Base-by-base conservation (phyloP, 75 land plant species). In the Azolla pinnata region DNA sequence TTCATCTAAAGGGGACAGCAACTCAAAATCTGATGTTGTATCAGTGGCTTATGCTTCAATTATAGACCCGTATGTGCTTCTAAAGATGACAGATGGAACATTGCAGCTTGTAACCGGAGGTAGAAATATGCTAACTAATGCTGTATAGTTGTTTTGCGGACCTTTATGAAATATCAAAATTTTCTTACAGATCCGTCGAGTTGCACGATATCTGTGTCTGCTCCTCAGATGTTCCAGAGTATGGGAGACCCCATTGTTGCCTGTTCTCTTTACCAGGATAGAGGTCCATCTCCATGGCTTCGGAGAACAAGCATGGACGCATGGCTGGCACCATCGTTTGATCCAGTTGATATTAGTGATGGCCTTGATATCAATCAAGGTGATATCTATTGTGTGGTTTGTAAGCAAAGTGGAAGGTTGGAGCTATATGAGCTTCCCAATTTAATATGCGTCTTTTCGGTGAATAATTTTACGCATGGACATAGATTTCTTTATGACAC, bases 21-120 rank as follows among this genome's bases (percentile, higher is more conserved):
- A 62, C 31, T 31, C 72, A 20, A 62, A 33, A 57, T 62, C 78
- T 24, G 83, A 79, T 19, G 66, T 20, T 56, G 29, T 48, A 10
- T 38, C 59, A 2, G 87, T 95, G 8, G 60, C 67, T 27, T 76
- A 83, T 49, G 99, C 74, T 30, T 81, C 91, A 27, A 88, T 89
- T 67, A 85, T 82, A 54, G 99, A 95, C 77, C 99, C 99, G 24
- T 95, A 83, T 72, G 90, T 90, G 8, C 50, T 90, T 27, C 56
- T 95, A n/a, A 70, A 53, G 66, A 89, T 95, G 96, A 61, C 70
- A 57, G 88, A 95, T 86, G 99, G 99, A 51, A 81, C 74, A 54
- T 62, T 83, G 60, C 99, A 80, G 63, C 87, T 95, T 23, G 81
- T 89, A 68, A 75, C 82, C 59, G 99, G 99, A 81, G 98, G 98